Conservation (phyloP, 1,284 basidiomycete species). For the Tylopilus sp. region DNA sequence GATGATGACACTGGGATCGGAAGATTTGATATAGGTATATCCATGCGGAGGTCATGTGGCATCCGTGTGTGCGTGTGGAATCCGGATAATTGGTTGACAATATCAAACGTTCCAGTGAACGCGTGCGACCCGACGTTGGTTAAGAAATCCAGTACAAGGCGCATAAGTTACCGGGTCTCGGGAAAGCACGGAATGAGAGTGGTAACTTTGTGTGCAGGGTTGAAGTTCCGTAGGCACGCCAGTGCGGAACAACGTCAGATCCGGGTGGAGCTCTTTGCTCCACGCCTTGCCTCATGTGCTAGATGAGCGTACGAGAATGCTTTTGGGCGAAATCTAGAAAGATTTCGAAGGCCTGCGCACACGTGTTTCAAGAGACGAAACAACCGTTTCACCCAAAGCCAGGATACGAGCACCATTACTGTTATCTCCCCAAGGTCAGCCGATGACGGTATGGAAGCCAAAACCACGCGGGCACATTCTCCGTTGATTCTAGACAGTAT, state of each 20-base stretch:
- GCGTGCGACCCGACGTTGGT: background rate
- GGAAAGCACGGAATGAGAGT: background rate
- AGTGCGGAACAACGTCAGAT: background rate
- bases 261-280: slow-evolving; percentile 1
- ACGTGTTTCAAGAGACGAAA: slow-evolving; percentile 17
- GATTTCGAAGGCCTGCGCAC: background rate
- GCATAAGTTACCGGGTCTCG: background rate
- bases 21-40: slow-evolving; percentile 18
- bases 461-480: no score
- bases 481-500: background rate
- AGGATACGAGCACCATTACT: background rate
- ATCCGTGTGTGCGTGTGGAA: slow-evolving; percentile 4
- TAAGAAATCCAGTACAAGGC: background rate
- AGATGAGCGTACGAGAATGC: slow-evolving; percentile 3
- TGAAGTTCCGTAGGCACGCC: background rate
- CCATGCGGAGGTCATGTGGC: slow-evolving; percentile 14
- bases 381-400: slow-evolving; percentile 18
- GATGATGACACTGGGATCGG: slow-evolving; percentile 8
- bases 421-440: background rate
- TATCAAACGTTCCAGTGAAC: background rate
- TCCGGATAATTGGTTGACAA: slow-evolving; percentile 2
- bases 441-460: background rate
- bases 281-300: slow-evolving; percentile 10
- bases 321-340: background rate
- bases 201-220: background rate